Conservation (phyloP, 176 grass and related monocot species). For the Carex myosuroides region DNA sequence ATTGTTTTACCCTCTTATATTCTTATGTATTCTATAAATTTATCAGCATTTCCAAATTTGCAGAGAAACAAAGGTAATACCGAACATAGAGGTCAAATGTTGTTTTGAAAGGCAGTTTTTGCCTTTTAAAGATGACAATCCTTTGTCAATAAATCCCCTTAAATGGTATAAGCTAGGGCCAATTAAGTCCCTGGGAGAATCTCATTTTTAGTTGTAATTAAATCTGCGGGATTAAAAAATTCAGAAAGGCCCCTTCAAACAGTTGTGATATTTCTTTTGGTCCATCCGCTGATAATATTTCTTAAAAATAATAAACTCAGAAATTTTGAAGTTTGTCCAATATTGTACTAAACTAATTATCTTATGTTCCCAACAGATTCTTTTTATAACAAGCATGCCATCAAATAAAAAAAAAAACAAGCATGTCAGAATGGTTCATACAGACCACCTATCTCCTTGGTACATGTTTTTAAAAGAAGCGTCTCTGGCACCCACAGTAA, state of each 20-base stretch:
- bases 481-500: neutral
- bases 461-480: neutral
- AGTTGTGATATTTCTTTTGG: neutral
- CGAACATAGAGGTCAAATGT: neutral
- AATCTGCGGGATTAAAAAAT: neutral
- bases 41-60: neutral
- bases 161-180: neutral
- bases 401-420: neutral
- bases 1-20: neutral
- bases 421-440: neutral
- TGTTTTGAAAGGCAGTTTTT: neutral
- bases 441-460: neutral
- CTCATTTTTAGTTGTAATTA: neutral
- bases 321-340: neutral
- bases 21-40: neutral
- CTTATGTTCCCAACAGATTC: neutral
- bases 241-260: neutral
- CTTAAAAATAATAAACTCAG: neutral
- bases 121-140: neutral
- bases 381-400: neutral
- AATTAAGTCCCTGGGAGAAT: neutral
- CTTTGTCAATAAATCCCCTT: neutral
- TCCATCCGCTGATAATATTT: neutral
- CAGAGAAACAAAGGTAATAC: neutral
- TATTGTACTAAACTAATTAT: neutral